Conservation (phyloP, 495 filamentous ascomycete species). For the Penicillium coprophilum region DNA sequence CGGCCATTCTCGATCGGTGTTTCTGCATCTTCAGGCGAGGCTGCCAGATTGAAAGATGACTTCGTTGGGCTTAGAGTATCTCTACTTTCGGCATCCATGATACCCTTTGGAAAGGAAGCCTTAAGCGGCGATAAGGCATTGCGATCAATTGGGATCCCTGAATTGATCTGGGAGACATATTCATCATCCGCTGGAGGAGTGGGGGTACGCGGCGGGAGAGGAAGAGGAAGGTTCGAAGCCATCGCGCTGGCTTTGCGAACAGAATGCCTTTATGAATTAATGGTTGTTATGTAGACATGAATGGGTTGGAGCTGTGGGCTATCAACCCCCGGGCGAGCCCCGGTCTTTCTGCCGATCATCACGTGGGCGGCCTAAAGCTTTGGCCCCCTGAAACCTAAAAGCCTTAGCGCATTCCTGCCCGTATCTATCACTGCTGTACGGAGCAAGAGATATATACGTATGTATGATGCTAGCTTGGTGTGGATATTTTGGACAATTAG, state of each 20-base stretch:
- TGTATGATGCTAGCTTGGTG: not conserved
- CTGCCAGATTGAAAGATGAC: constrained; percentile 44
- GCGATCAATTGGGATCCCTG: constrained; percentile 52
- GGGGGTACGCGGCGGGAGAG: constrained; percentile 64
- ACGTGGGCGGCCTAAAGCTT: constrained; percentile 10
- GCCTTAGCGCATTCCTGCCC: constrained; percentile 3
- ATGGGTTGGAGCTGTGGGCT: not conserved
- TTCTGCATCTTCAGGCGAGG: constrained; percentile 33
- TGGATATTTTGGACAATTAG: too few species aligned
- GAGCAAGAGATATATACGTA: not conserved
- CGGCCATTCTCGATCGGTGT: constrained; percentile 40
- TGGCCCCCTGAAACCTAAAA: not conserved
- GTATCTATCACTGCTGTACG: not conserved
- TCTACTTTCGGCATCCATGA: constrained; percentile 29
- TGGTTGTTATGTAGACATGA: constrained; percentile 7
- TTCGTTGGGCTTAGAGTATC: constrained; percentile 42
- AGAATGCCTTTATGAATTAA: constrained; percentile 8
- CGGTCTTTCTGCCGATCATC: constrained; percentile 12
- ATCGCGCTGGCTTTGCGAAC: constrained; percentile 33
- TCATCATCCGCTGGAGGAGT: constrained; percentile 62
- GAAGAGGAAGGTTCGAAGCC: constrained; percentile 62
- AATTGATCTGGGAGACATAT: constrained; percentile 28
- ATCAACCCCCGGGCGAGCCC: constrained; percentile 6
- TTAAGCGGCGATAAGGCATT: constrained; percentile 64
- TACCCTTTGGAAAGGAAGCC: constrained; percentile 45